Percentiles rank a stretch among this genome's conserved stretches.
phyloP scores from a whole-genome alignment of 108 stramenopile genomes.

The Poteriospumella lacustris region DNA sequence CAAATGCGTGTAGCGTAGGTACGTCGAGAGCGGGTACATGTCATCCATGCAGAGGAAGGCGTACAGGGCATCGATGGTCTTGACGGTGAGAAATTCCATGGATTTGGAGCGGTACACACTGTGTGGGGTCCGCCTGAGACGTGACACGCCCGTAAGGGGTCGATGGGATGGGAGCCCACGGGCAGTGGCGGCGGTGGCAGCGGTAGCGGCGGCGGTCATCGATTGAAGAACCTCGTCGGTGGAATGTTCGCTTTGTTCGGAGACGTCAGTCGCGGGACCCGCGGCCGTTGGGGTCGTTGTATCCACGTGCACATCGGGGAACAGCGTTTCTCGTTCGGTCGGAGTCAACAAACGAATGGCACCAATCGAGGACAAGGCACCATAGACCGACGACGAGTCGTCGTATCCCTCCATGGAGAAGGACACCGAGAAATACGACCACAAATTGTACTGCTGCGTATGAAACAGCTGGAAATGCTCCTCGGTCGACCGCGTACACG shows the following conservation, averaged over 20 bases:
- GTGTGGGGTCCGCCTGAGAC: background rate
- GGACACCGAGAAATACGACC: no score
- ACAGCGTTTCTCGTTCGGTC: no score
- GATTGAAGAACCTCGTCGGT: background rate
- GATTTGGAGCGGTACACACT: background rate
- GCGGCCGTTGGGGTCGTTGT: background rate
- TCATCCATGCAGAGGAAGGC: background rate
- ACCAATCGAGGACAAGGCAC: no score
- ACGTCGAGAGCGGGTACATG: background rate
- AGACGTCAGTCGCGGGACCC: background rate
- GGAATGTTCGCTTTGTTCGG: background rate
- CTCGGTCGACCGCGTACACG: no score
- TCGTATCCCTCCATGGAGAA: no score
- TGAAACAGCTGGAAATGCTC: no score
- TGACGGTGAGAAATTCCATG: background rate
- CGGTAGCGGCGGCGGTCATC: background rate
- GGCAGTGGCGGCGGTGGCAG: background rate
- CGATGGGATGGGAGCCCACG: no score
- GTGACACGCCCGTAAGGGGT: no score
- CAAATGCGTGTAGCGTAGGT: background rate
- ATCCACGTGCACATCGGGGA: no score
- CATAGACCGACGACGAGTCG: no score
- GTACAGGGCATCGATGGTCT: background rate
- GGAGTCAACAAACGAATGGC: no score
- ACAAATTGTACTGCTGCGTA: no score